Conservation (phyloP, 768 basidiomycete genomes). For the Auricularia cornea region DNA sequence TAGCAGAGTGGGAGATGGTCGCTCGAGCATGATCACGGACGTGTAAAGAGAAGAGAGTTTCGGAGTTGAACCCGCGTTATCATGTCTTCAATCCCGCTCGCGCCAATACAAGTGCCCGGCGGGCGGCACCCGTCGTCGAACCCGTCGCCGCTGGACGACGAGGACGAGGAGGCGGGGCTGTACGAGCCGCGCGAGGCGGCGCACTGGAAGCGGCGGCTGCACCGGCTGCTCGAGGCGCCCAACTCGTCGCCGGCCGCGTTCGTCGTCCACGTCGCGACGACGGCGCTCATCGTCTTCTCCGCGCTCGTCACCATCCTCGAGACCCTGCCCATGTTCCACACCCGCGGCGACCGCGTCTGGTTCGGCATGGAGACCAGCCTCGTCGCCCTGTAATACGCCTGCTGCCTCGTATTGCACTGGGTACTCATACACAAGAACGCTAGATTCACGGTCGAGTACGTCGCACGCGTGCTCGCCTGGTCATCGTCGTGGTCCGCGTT, state of each 20-base stretch:
- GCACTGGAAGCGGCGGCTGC: neutral
- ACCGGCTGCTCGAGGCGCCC: neutral
- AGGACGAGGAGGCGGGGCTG: neutral
- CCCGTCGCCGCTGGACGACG: neutral
- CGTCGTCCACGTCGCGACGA: constrained; percentile 60
- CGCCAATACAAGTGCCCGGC: neutral
- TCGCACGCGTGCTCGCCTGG: constrained; percentile 66
- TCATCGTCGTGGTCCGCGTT: constrained; percentile 55
- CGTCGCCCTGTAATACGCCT: constrained; percentile 46
- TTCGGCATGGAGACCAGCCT: constrained; percentile 83
- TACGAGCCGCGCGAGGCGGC: neutral
- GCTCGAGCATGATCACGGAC: neutral
- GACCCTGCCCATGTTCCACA: constrained; percentile 70
- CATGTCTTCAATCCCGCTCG: neutral
- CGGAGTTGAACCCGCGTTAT: neutral
- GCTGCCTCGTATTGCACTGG: too few species aligned
- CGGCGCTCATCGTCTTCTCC: constrained; percentile 62
- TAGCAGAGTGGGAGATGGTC: neutral
- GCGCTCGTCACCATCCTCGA: constrained; percentile 72
- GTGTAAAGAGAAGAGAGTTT: too few species aligned
- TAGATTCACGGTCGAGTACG: constrained; percentile 74
- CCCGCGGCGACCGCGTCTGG: constrained; percentile 61
- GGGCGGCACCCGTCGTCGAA: neutral
- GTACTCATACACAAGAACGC: too few species aligned
- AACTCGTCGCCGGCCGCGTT: constrained; percentile 65